Evolutionary conservation across 1,284 basidiomycete genomes (phyloP), one percentile per base, ranked within the genome.

Genomic region (Cystobasidium sp.): DNA sequence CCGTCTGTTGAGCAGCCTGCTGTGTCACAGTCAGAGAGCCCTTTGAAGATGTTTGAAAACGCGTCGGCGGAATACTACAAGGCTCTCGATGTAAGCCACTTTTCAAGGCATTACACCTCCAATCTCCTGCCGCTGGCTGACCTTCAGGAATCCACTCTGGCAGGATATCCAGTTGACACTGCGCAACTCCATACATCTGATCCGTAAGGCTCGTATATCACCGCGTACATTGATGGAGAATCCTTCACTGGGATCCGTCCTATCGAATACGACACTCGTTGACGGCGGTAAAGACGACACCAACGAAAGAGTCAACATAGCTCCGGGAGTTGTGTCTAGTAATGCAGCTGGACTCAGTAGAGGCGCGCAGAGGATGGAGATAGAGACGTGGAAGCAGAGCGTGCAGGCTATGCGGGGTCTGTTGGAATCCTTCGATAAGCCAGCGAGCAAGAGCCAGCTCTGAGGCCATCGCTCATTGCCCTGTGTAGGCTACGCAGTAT

Each of bases 1-100:
- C 9, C 91, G 81, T 90, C 89, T 1, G 90, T 91, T 79, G 85
- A 82, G 0, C 85, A 87, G 3, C 86, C 87, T 14, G 88, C 89
- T 68, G 84, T 84, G 63, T 49, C 46, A 16, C 61, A 71, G n/a
- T 16, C 22, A 5, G 55, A 59, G 62, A 22, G 52, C n/a, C 49
- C 64, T 44, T 59, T 46, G 0, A 49, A 39, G 9, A n/a, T 59
- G 9, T 74, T 74, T 24, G 58, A 72, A 56, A 69, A 41, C 22
- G 90, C 91, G 84, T 90, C 90, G 63, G 89, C 88, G 82, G 89
- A 91, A 80, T 92, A 91, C 82, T 92, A 92, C 80, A 88, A 91
- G 77, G 87, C 88, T 37, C 84, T 92, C 9, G 89, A 92, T 80
- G 91, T 92, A 79, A 78, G 88, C 85, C 14, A 64, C 41, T 47